Conservation (phyloP, 352 stramenopile species). For the Phytophthora sansomeana region DNA sequence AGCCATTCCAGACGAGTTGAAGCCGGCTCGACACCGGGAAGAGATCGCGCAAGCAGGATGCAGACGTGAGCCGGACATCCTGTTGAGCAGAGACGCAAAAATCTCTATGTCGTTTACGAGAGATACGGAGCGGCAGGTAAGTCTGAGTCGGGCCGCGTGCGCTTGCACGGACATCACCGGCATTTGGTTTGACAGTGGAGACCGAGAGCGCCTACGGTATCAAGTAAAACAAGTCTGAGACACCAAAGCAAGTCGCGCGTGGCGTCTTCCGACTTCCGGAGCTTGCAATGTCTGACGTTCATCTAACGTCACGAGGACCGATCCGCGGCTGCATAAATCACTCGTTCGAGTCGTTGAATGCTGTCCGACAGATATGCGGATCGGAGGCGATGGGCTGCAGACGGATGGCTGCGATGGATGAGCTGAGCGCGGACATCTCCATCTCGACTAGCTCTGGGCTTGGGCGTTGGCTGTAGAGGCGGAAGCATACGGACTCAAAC, state of each 20-base stretch:
- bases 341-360: neutral
- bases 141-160: neutral
- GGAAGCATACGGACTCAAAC: slow-evolving; percentile 18
- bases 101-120: neutral
- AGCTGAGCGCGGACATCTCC: slow-evolving; percentile 10
- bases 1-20: neutral
- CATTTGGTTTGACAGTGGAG: neutral
- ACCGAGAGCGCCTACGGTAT: no score
- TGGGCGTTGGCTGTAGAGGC: neutral
- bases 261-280: neutral
- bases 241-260: neutral
- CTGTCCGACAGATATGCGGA: slow-evolving; percentile 6
- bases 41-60: no score
- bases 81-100: neutral
- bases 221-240: no score
- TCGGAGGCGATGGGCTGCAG: slow-evolving; percentile 12
- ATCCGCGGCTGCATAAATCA: neutral
- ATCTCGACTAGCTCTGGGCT: slow-evolving; percentile 2
- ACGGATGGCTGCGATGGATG: slow-evolving; percentile 15
- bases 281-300: no score
- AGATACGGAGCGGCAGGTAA: neutral
- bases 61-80: neutral
- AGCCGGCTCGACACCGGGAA: neutral
- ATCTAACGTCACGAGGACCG: neutral
- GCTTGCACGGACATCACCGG: neutral